Evolutionary conservation across 805 yeast species (phyloP).

Genomic region (Metschnikowia continentalis): DNA sequence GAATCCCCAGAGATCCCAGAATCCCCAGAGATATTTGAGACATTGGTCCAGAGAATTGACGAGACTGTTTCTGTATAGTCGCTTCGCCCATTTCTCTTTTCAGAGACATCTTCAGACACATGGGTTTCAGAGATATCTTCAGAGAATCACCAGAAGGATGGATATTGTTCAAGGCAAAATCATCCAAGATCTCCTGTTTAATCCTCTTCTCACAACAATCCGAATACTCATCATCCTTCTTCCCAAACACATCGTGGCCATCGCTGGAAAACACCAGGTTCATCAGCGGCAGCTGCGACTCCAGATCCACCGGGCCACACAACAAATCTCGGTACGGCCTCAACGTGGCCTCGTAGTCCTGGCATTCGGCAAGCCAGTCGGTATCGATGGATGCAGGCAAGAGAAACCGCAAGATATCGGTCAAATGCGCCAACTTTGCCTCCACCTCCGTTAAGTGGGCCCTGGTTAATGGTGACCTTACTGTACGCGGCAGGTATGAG

Average conservation of each 20-base stretch:
- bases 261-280: constrained; percentile 25
- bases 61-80: too few relatives aligned
- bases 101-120: background rate
- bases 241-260: constrained; percentile 12
- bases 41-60: too few relatives aligned
- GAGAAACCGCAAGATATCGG: constrained; percentile 29
- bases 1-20: too few relatives aligned
- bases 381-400: constrained; percentile 24
- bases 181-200: constrained; percentile 40
- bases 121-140: too few relatives aligned
- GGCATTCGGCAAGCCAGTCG: constrained; percentile 18
- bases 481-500: constrained; percentile 70
- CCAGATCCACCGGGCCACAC: constrained; percentile 3
- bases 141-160: constrained; percentile 5
- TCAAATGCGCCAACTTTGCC: constrained; percentile 32
- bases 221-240: constrained; percentile 8
- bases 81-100: background rate
- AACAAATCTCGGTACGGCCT: constrained; percentile 11
- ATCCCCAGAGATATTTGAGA: too few relatives aligned
- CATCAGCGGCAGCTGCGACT: constrained; percentile 24
- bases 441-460: constrained; percentile 78
- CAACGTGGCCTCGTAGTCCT: constrained; percentile 15
- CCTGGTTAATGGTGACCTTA: constrained; percentile 77
- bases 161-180: constrained; percentile 35
- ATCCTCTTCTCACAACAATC: constrained; percentile 20